Evolutionary conservation across 2,329 filamentous ascomycete genomes (phyloP).

Genomic region (Beauveria sp.): DNA sequence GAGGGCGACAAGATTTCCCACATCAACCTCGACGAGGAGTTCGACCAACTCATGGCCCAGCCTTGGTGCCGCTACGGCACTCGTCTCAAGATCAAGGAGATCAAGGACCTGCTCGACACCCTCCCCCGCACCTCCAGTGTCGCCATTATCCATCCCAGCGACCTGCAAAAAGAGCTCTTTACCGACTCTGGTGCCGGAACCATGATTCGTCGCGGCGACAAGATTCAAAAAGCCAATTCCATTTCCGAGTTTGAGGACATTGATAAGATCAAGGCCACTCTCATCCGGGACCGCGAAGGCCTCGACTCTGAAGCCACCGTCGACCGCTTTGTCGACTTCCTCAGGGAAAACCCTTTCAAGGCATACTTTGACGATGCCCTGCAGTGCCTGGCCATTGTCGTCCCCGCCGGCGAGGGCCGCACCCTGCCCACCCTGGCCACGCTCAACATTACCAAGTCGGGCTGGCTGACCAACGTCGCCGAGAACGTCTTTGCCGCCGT

Average conservation of each 20-base stretch:
- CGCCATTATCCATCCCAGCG: slow-evolving; percentile 93
- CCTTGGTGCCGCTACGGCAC: slow-evolving; percentile 95
- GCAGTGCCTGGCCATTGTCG: slow-evolving; percentile 84
- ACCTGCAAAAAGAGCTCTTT: slow-evolving; percentile 93
- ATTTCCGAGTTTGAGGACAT: slow-evolving; percentile 70
- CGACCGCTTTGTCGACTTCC: slow-evolving; percentile 74
- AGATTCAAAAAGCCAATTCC: slow-evolving; percentile 66
- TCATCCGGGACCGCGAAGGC: slow-evolving; percentile 74
- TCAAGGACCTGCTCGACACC: slow-evolving; percentile 84
- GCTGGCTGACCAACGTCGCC: slow-evolving; percentile 89
- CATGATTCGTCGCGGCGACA: slow-evolving; percentile 84
- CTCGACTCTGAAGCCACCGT: slow-evolving; percentile 77
- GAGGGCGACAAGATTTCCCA: slow-evolving; percentile 92
- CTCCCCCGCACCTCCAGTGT: slow-evolving; percentile 90
- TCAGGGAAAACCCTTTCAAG: slow-evolving; percentile 74
- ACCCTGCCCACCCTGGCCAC: slow-evolving; percentile 78
- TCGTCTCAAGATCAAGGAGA: slow-evolving; percentile 93
- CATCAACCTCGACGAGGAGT: slow-evolving; percentile 97
- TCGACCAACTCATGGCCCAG: slow-evolving; percentile 84
- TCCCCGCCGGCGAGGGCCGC: slow-evolving; percentile 61
- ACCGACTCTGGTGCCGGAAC: slow-evolving; percentile 94
- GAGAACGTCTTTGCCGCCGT: slow-evolving; percentile 92
- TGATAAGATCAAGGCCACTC: slow-evolving; percentile 69
- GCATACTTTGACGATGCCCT: slow-evolving; percentile 92
- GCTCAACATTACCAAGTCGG: slow-evolving; percentile 86